These are phyloP conservation scores for Vaccinium corymbosum DNA, from an alignment of 148 eudicot species.

Conservation along the genomic window DNA sequence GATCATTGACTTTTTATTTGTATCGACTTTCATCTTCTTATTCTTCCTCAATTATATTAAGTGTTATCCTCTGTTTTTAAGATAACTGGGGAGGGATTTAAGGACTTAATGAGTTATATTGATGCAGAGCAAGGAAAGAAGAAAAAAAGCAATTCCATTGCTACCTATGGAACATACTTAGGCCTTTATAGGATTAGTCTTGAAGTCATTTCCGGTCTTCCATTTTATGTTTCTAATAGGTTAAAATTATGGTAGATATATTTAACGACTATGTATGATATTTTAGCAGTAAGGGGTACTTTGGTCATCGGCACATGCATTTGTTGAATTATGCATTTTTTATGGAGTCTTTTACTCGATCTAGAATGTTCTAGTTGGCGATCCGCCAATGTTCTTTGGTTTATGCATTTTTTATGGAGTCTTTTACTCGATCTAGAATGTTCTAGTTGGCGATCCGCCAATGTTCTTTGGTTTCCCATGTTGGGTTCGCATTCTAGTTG, in stretches of 20 bases:
- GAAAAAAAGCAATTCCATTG: background rate
- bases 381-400: background rate
- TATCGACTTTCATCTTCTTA: background rate
- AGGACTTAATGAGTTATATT: background rate
- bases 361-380: constrained; percentile 1
- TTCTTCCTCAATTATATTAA: background rate
- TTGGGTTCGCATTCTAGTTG: background rate
- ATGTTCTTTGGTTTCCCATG: background rate
- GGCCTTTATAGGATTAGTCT: background rate
- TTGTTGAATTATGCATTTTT: background rate
- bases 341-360: background rate
- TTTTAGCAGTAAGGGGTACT: background rate
- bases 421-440: background rate
- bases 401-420: background rate
- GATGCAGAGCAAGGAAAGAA: background rate
- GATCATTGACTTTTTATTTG: background rate
- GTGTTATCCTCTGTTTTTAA: background rate
- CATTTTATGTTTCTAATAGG: background rate
- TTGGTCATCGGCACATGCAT: background rate
- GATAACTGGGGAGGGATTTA: background rate
- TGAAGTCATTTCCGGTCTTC: background rate
- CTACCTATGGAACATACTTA: background rate
- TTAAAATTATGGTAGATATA: background rate
- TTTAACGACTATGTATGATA: background rate
- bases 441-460: background rate